These are phyloP conservation scores for Ettlia oleoabundans DNA, from an alignment of 139 green algal genomes.

Conservation along the genomic window DNA sequence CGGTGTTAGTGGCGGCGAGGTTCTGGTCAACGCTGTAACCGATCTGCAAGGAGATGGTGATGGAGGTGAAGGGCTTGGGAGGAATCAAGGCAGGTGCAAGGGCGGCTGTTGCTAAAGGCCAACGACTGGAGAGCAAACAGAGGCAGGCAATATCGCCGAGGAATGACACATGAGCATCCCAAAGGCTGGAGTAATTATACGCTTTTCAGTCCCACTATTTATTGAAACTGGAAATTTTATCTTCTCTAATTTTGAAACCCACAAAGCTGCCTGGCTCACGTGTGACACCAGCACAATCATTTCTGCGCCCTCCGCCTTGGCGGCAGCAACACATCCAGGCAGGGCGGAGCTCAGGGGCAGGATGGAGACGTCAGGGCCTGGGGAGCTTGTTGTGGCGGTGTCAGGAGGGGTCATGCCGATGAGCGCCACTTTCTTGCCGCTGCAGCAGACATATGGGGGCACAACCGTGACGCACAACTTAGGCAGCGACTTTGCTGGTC, in stretches of 20 bases:
- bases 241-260: too few relatives aligned
- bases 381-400: slow-evolving; percentile 9
- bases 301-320: slow-evolving; percentile 1
- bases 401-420: slow-evolving; percentile 33
- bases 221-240: too few relatives aligned
- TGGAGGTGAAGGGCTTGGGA: not conserved
- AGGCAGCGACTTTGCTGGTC: too few relatives aligned
- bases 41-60: too few relatives aligned
- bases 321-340: not conserved
- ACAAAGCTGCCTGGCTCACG: too few relatives aligned
- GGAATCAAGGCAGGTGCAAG: not conserved
- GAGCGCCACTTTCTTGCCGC: slow-evolving; percentile 36
- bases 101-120: too few relatives aligned
- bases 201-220: too few relatives aligned
- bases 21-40: not conserved
- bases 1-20: not conserved
- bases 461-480: too few relatives aligned
- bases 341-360: not conserved
- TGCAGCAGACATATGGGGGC: too few relatives aligned
- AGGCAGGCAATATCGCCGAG: not conserved
- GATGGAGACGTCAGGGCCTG: slow-evolving; percentile 38
- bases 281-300: slow-evolving; percentile 30
- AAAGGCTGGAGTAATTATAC: too few relatives aligned
- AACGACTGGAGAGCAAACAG: not conserved
- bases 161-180: too few relatives aligned